Conservation (phyloP, 768 basidiomycete genomes). For the Hydnum rufescens region DNA sequence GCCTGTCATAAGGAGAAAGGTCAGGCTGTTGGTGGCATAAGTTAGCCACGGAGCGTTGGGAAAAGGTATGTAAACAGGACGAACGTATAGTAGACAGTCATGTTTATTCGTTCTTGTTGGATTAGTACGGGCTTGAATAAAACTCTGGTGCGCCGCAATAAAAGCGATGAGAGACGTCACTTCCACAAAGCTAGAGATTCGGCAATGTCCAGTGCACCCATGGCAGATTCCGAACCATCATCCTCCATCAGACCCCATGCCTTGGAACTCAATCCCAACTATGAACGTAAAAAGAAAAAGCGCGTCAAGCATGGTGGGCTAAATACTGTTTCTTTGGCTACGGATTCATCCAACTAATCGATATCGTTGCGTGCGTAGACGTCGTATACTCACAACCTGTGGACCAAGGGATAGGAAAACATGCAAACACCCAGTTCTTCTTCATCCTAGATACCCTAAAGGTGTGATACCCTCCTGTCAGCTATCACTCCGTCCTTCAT, state of each 20-base stretch:
- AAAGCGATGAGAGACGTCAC: too few relatives aligned
- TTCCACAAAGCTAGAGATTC: too few relatives aligned
- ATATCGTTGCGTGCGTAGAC: conserved; percentile 19
- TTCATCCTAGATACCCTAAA: conserved; percentile 71
- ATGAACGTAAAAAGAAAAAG: background rate
- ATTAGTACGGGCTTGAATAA: background rate
- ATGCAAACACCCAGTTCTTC: conserved; percentile 73
- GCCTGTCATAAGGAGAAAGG: conserved; percentile 59
- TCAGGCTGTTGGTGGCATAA: conserved; percentile 21
- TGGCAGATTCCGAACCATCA: too few relatives aligned
- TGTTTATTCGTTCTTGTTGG: background rate
- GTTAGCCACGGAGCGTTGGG: background rate
- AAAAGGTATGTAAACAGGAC: background rate
- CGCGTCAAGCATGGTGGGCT: conserved; percentile 1
- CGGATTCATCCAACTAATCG: too few relatives aligned
- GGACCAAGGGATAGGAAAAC: conserved; percentile 61
- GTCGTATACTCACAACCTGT: conserved; percentile 74
- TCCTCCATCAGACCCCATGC: background rate
- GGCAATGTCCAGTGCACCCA: too few relatives aligned
- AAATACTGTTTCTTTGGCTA: background rate
- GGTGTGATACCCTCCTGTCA: conserved; percentile 21
- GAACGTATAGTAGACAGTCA: conserved; percentile 1
- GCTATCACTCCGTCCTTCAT: background rate
- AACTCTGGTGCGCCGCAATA: background rate
- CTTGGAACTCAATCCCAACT: background rate